Percentiles rank a stretch among this genome's conserved stretches.
These are phyloP conservation scores for Colletotrichum brevisporum DNA, from an alignment of 2,329 filamentous ascomycete species.

Conservation along the genomic window DNA sequence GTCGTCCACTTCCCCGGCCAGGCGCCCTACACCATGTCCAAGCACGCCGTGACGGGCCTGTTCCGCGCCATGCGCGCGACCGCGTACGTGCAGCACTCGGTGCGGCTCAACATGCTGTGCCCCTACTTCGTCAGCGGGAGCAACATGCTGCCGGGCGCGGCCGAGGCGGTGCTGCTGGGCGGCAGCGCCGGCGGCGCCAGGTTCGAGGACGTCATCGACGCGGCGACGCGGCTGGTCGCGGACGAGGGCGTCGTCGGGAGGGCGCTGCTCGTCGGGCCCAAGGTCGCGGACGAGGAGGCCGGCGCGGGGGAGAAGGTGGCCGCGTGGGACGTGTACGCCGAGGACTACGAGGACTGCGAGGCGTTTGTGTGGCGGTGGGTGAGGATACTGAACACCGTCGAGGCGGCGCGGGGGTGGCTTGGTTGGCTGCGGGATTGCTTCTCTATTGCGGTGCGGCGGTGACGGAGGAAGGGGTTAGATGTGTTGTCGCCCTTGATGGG, in stretches of 20 bases:
- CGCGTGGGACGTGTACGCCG: constrained; percentile 73
- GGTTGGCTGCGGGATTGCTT: constrained; percentile 56
- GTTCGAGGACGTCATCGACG: constrained; percentile 73
- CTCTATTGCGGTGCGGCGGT: constrained; percentile 9
- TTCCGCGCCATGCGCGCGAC: constrained; percentile 71
- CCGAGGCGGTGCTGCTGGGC: constrained; percentile 66
- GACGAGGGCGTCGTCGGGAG: constrained; percentile 71
- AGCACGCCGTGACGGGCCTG: constrained; percentile 76
- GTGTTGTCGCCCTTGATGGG: no score
- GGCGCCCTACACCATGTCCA: constrained; percentile 71
- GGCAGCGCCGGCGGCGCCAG: constrained; percentile 63
- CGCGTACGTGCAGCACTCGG: constrained; percentile 58
- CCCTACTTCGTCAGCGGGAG: constrained; percentile 77
- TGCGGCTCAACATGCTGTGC: constrained; percentile 76
- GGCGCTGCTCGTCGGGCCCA: constrained; percentile 68
- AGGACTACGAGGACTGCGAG: constrained; percentile 71
- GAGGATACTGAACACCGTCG: constrained; percentile 65
- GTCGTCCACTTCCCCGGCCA: constrained; percentile 60
- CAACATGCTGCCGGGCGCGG: constrained; percentile 62
- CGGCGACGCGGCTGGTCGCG: constrained; percentile 72
- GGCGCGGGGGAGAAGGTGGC: constrained; percentile 50
- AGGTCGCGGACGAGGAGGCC: constrained; percentile 45
- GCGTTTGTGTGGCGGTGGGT: constrained; percentile 68
- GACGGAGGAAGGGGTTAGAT: background rate
- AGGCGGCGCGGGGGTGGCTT: constrained; percentile 66